A percentile compares a stretch with the other conserved stretches of the same genome.
phyloP scores from a whole-genome alignment of 2,329 filamentous ascomycete species.

The Podosphaera fusca region DNA sequence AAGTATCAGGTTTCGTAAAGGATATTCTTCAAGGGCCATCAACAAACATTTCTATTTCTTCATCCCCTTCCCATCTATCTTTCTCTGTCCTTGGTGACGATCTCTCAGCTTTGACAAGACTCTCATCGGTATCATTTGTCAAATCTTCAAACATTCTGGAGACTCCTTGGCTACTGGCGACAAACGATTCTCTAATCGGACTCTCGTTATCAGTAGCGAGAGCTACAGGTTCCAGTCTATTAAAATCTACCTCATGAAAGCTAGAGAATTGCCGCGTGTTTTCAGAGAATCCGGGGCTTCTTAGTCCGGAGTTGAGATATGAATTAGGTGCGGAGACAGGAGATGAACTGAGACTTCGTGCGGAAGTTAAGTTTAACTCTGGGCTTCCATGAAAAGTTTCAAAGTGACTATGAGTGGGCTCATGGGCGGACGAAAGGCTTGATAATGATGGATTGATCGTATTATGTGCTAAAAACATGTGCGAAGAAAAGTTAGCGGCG shows the following conservation, averaged over 20 bases:
- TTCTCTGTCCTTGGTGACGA: conserved; percentile 2
- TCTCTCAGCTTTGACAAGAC: conserved; percentile 7
- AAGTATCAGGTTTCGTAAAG: neutral
- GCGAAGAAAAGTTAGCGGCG: conserved; percentile 13
- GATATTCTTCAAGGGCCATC: conserved; percentile 8
- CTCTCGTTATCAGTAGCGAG: conserved; percentile 8
- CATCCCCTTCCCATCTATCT: conserved; percentile 7
- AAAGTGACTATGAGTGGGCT: conserved; percentile 13
- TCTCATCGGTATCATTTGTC: conserved; percentile 13
- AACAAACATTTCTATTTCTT: conserved; percentile 11
- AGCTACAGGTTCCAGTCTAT: conserved; percentile 11
- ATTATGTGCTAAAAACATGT: conserved; percentile 8
- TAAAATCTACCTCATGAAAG: conserved; percentile 12
- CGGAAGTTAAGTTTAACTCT: conserved; percentile 12
- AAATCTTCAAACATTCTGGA: conserved; percentile 15
- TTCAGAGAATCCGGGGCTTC: conserved; percentile 9
- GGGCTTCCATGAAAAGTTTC: conserved; percentile 6
- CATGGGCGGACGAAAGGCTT: conserved; percentile 9
- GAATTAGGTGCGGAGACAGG: conserved; percentile 15
- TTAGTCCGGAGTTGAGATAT: conserved; percentile 11
- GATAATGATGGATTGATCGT: conserved; percentile 11
- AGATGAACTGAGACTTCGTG: conserved; percentile 7
- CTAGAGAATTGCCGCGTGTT: conserved; percentile 7
- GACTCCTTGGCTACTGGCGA: conserved; percentile 8
- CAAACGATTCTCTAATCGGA: conserved; percentile 12